Conservation (phyloP, 768 basidiomycete species). For the Mycena amicta region DNA sequence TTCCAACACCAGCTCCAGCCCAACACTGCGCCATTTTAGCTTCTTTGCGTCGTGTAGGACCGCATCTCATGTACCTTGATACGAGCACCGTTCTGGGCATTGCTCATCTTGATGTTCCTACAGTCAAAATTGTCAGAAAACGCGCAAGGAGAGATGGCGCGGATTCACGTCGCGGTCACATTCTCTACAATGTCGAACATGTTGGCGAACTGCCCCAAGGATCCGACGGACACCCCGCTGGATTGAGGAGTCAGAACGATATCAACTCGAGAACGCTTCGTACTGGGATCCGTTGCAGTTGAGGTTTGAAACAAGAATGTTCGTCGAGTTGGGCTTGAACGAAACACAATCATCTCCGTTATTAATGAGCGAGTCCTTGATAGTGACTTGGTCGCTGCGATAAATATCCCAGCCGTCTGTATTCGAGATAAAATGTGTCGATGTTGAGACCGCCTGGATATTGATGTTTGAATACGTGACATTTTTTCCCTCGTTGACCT, state of each 20-base stretch:
- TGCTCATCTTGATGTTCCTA: conserved; percentile 59
- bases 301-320: conserved; percentile 56
- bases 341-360: conserved; percentile 64
- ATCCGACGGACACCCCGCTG: conserved; percentile 60
- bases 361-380: conserved; percentile 51
- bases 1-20: conserved; percentile 59
- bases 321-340: conserved; percentile 60
- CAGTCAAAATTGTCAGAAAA: neutral
- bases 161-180: conserved; percentile 48
- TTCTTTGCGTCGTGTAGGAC: neutral
- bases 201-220: conserved; percentile 55
- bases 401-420: conserved; percentile 69
- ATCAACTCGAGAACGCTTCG: conserved; percentile 17
- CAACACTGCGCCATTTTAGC: conserved; percentile 37
- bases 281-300: conserved; percentile 60
- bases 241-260: neutral
- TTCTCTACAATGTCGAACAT: conserved; percentile 63
- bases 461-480: conserved; percentile 49
- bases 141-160: neutral
- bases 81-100: conserved; percentile 64
- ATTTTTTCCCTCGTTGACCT: conserved; percentile 51
- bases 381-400: conserved; percentile 50
- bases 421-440: conserved; percentile 43
- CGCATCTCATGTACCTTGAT: conserved; percentile 44
- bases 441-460: conserved; percentile 47